Conservation (phyloP, 2,329 filamentous ascomycete species). For the Fusarium oxysporum region DNA sequence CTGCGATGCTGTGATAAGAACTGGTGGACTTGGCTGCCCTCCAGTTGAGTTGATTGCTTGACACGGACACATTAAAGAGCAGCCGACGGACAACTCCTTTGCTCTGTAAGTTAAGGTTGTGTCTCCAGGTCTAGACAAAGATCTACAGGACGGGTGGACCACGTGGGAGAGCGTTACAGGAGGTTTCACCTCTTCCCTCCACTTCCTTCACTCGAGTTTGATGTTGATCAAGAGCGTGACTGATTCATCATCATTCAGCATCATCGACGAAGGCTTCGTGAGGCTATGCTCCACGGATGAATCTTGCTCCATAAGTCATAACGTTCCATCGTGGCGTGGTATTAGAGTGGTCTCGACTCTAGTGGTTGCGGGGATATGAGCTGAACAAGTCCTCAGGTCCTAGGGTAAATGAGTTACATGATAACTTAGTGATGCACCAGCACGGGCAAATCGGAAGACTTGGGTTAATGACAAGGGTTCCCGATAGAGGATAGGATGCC, state of each 20-base stretch:
- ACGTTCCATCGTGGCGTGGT: constrained; percentile 24
- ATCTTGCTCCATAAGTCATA: background rate
- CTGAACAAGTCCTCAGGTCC: constrained; percentile 1
- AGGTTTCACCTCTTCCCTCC: constrained; percentile 19
- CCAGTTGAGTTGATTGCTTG: background rate
- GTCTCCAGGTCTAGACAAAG: background rate
- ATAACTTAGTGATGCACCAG: background rate
- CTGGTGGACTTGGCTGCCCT: background rate
- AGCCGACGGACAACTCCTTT: background rate
- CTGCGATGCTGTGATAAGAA: constrained; percentile 23
- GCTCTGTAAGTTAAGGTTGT: constrained; percentile 17
- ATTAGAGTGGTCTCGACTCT: constrained; percentile 23
- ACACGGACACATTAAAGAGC: background rate
- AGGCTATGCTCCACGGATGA: background rate
- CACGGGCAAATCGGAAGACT: constrained; percentile 28
- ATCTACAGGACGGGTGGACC: constrained; percentile 31
- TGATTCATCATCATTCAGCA: background rate
- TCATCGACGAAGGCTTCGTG: background rate
- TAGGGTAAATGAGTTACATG: constrained; percentile 9
- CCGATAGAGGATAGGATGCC: constrained; percentile 21
- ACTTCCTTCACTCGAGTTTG: constrained; percentile 17
- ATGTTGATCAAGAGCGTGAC: constrained; percentile 25
- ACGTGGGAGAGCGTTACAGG: constrained; percentile 34
- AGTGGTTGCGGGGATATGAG: constrained; percentile 5
- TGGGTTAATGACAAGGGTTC: constrained; percentile 9